A percentile compares a stretch with the other conserved stretches of the same genome.
Conservation (phyloP, 2,329 filamentous ascomycete genomes). For the Colletotrichum sp. region DNA sequence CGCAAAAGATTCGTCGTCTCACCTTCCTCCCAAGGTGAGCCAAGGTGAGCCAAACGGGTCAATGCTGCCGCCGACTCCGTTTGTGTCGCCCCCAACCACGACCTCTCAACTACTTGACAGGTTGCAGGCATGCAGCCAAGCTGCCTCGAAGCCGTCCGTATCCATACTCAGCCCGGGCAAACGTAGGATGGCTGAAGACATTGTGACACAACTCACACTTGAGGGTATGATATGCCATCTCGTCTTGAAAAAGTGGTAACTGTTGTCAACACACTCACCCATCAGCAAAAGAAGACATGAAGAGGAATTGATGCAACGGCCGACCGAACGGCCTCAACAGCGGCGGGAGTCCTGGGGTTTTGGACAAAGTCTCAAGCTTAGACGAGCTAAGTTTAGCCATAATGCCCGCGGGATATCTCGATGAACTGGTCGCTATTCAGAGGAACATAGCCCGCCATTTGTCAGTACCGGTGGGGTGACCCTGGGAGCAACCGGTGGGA, state of each 20-base stretch:
- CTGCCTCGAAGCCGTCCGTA: not conserved
- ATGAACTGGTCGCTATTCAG: not conserved
- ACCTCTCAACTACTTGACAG: not conserved
- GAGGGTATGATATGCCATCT: not conserved
- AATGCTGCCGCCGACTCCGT: not conserved
- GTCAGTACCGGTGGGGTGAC: not conserved
- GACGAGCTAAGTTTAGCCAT: not conserved
- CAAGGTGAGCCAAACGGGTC: not conserved
- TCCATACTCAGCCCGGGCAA: not conserved
- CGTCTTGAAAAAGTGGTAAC: not conserved
- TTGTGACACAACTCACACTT: not conserved
- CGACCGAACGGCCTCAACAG: rapidly evolving
- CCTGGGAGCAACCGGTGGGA: not conserved
- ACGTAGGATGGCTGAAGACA: not conserved
- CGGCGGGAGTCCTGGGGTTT: not conserved
- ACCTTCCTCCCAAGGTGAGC: not conserved
- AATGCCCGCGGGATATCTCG: not conserved
- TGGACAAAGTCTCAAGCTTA: not conserved
- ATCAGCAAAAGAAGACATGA: not conserved
- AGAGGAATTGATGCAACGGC: not conserved
- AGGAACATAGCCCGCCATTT: not conserved
- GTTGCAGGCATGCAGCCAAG: not conserved
- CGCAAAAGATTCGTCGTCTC: not conserved
- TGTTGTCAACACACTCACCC: not conserved
- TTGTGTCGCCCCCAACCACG: not conserved